Conservation (phyloP, 2,329 filamentous ascomycete species). For the Colletotrichum kahawae region DNA sequence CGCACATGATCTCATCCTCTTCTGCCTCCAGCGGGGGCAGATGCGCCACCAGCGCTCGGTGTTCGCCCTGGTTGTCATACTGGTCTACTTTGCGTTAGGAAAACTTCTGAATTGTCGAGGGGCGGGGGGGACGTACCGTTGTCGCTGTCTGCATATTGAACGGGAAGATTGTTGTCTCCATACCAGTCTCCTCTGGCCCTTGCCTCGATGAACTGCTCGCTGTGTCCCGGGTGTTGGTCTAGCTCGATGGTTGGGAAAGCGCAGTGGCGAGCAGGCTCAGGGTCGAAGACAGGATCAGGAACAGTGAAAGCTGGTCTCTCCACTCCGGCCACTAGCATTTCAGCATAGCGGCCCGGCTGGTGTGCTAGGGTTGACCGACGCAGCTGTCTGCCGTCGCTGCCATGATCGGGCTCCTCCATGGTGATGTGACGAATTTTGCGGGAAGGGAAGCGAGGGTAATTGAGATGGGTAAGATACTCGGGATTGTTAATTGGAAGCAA, state of each 20-base stretch:
- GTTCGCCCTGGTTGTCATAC: background rate
- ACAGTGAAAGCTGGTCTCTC: constrained; percentile 18
- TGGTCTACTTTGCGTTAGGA: background rate
- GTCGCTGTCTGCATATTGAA: background rate
- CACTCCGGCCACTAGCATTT: constrained; percentile 12
- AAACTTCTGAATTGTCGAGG: background rate
- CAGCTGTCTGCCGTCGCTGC: background rate
- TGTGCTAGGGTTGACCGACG: background rate
- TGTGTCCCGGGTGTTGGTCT: constrained; percentile 23
- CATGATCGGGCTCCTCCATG: background rate
- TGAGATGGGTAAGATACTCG: background rate
- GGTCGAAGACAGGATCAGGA: constrained; percentile 28
- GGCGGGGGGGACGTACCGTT: background rate
- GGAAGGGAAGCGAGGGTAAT: background rate
- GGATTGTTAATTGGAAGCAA: background rate
- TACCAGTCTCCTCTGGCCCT: background rate
- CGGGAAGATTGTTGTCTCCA: background rate
- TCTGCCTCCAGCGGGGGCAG: background rate
- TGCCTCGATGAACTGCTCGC: background rate
- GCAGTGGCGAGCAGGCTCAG: constrained; percentile 25
- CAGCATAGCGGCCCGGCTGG: constrained; percentile 28
- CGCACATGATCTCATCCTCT: background rate
- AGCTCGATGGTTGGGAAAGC: constrained; percentile 28
- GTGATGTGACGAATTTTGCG: background rate
- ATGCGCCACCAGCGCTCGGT: background rate